phyloP scores from a whole-genome alignment of 2,329 filamentous ascomycete genomes.

The Colletotrichum theobromicola region DNA sequence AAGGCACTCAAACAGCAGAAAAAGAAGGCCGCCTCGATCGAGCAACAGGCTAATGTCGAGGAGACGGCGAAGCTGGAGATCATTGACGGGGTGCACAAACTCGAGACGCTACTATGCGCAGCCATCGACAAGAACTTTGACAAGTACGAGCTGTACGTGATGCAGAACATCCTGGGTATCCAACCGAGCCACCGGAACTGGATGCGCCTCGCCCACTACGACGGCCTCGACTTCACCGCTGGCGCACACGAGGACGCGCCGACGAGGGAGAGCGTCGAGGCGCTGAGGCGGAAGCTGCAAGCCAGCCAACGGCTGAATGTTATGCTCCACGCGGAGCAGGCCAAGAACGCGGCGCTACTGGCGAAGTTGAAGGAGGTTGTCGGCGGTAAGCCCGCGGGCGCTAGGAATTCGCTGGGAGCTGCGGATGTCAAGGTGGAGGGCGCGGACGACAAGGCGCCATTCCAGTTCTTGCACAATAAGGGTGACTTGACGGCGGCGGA shows the following conservation, averaged over 20 bases:
- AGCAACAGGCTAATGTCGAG: constrained; percentile 39
- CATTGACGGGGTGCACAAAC: constrained; percentile 84
- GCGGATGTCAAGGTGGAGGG: constrained; percentile 27
- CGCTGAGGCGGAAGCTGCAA: constrained; percentile 75
- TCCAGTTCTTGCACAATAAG: constrained; percentile 64
- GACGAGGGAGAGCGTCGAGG: constrained; percentile 71
- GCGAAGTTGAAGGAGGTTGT: constrained; percentile 59
- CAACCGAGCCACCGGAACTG: constrained; percentile 73
- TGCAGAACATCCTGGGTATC: constrained; percentile 83
- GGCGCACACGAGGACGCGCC: constrained; percentile 21
- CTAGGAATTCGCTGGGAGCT: constrained; percentile 20
- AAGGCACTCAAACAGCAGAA: constrained; percentile 26
- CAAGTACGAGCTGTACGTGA: constrained; percentile 85
- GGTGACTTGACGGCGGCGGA: constrained; percentile 57
- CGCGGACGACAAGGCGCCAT: constrained; percentile 33
- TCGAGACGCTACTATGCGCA: constrained; percentile 81
- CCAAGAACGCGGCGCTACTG: constrained; percentile 75
- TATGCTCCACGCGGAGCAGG: constrained; percentile 71
- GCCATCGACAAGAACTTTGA: constrained; percentile 87
- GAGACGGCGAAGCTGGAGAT: constrained; percentile 69
- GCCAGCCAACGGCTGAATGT: constrained; percentile 80
- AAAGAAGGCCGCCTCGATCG: constrained; percentile 35
- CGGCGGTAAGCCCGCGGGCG: constrained; percentile 31
- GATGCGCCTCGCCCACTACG: constrained; percentile 86
- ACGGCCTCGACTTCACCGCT: constrained; percentile 60